Evolutionary conservation across 2,329 filamentous ascomycete species (phyloP), one percentile per base, ranked within the genome.

Genomic region (Fusarium nanum): DNA sequence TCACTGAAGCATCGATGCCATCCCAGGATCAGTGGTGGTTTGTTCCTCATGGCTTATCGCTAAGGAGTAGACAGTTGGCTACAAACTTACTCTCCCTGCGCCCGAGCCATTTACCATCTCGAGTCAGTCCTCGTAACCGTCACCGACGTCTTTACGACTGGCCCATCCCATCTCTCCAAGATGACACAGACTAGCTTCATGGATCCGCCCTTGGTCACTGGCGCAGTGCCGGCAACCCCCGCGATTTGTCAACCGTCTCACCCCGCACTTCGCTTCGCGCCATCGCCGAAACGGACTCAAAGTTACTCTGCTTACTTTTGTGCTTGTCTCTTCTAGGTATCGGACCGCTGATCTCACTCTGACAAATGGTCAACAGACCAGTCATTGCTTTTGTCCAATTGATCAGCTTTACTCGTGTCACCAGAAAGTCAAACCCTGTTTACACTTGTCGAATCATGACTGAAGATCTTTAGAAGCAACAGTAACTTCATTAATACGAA

Each of bases 191-290:
- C 40, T 75, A 83, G 30, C 76, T 85, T 30, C 79, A 78, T 63
- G 83, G 83, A 47, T 81, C 83, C 40, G 83, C 83, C 83, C 22
- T 84, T 85, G 67, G 81, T 86, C 54, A 85, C 83, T 6, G 84
- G 83, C 30, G 83, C 83, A 37, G 82, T 80, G 84, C 83, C 47
- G 83, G 83, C 82, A 75, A 64, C 76, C 63, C 59, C 49, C 57
- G 53, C n/a, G 18, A 23, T 60, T 54, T 64, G 61, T 37, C 46
- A 28, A 49, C 30, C 37, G n/a, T 16, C 10, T 18, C 22, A 34
- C 60, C 53, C 56, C 56, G 56, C 37, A 68, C 25, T 54, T 64
- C 40, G 14, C 25, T 53, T 9, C 8, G 14, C 46, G 20, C 55
- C 25, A 40, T 45, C 22, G 28, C 42, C 44, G 30, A 41, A 30